These are phyloP conservation scores for Colletotrichum sp. DNA, from an alignment of 2,329 filamentous ascomycete species.

Conservation along the genomic window DNA sequence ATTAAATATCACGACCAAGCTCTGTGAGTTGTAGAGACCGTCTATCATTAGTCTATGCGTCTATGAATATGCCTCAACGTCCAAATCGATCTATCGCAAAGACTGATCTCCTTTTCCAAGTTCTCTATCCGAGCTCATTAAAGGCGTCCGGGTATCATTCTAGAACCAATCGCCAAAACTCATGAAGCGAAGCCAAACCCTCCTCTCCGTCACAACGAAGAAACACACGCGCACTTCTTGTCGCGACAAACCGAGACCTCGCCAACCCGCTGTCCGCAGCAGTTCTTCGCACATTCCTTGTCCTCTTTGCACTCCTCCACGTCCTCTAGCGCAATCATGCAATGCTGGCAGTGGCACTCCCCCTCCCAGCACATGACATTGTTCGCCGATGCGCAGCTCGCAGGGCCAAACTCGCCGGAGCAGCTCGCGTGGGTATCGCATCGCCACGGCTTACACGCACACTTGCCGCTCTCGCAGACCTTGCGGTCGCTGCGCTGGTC, in stretches of 20 bases:
- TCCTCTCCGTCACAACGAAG: neutral
- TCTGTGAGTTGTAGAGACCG: too few relatives aligned
- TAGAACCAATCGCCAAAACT: neutral
- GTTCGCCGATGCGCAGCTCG: neutral
- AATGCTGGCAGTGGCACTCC: neutral
- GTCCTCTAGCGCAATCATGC: neutral
- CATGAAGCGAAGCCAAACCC: neutral
- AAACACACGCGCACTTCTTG: neutral
- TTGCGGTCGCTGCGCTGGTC: neutral
- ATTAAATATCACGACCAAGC: too few relatives aligned
- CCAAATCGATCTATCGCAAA: neutral
- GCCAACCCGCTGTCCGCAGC: neutral
- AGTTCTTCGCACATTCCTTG: neutral
- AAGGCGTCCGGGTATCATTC: neutral
- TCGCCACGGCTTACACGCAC: neutral
- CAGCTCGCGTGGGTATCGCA: neutral
- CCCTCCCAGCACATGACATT: neutral
- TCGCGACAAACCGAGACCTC: neutral
- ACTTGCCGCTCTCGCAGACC: neutral
- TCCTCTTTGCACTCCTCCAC: neutral
- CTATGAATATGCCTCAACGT: too few relatives aligned
- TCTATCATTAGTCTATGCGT: too few relatives aligned
- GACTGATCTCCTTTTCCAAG: neutral
- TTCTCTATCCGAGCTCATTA: fast-evolving
- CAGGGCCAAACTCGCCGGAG: neutral